phyloP scores from a whole-genome alignment of 345 rosid species.

The Eucalyptus brandiana region DNA sequence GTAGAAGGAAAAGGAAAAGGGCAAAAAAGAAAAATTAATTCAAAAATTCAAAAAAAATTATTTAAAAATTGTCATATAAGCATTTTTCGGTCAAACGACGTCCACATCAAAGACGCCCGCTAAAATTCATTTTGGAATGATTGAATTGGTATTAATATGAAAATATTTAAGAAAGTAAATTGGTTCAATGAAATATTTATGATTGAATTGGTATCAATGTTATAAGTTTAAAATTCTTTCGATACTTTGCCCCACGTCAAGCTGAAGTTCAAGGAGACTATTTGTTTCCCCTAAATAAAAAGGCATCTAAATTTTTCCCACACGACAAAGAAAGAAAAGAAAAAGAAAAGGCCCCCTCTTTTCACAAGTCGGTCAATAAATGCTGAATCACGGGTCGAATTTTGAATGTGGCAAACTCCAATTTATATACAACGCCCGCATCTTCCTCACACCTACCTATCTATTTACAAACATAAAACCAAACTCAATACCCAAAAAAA shows the following conservation, averaged over 20 bases:
- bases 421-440: neutral
- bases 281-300: neutral
- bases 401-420: neutral
- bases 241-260: no score
- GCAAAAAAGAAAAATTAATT: no score
- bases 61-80: no score
- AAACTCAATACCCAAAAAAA: neutral
- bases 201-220: accelerated
- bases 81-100: accelerated
- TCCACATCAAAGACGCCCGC: accelerated
- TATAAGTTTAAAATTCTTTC: no score
- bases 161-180: no score
- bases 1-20: no score
- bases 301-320: neutral
- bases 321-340: neutral
- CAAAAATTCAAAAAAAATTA: no score
- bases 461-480: neutral
- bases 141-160: accelerated
- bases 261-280: neutral
- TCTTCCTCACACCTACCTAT: neutral
- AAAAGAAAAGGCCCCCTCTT: neutral
- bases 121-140: accelerated
- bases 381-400: neutral
- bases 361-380: neutral
- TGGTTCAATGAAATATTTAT: accelerated